Conservation (phyloP, 192 early-diverging fungal genomes). For the Coemansia brasiliensis region DNA sequence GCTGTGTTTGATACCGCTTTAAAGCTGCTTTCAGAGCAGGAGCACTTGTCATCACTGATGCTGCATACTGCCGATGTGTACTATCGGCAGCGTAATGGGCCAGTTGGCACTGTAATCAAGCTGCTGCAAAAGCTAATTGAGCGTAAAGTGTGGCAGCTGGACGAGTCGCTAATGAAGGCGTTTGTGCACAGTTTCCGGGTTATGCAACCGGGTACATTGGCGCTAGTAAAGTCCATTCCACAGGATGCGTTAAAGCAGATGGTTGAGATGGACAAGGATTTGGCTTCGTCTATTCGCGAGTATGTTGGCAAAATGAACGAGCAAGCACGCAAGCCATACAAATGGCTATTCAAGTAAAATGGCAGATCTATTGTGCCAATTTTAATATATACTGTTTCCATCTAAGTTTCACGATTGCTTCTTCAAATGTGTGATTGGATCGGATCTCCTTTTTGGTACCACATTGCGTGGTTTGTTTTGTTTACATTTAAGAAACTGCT, state of each 20-base stretch:
- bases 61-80: constrained; percentile 30
- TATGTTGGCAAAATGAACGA: constrained; percentile 45
- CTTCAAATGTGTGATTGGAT: neutral
- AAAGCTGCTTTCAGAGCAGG: constrained; percentile 30
- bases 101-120: constrained; percentile 25
- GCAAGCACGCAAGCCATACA: constrained; percentile 19
- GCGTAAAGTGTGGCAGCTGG: constrained; percentile 45
- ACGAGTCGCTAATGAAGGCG: constrained; percentile 11
- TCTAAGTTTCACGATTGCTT: constrained; percentile 13
- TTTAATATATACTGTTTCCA: neutral
- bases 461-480: too few relatives aligned
- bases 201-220: constrained; percentile 36
- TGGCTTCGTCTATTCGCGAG: constrained; percentile 11
- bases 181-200: constrained; percentile 22
- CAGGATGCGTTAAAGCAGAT: constrained; percentile 25
- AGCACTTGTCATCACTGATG: constrained; percentile 34
- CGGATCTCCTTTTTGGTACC: too few relatives aligned
- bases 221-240: constrained; percentile 31
- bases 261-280: constrained; percentile 11
- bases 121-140: constrained; percentile 30
- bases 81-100: constrained; percentile 15
- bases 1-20: constrained; percentile 27
- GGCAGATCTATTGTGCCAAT: neutral
- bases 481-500: neutral
- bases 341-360: constrained; percentile 24